Percentiles rank a stretch among this genome's conserved stretches.
These are phyloP conservation scores for Fusarium mexicanum DNA, from an alignment of 2,329 filamentous ascomycete genomes.

Conservation along the genomic window DNA sequence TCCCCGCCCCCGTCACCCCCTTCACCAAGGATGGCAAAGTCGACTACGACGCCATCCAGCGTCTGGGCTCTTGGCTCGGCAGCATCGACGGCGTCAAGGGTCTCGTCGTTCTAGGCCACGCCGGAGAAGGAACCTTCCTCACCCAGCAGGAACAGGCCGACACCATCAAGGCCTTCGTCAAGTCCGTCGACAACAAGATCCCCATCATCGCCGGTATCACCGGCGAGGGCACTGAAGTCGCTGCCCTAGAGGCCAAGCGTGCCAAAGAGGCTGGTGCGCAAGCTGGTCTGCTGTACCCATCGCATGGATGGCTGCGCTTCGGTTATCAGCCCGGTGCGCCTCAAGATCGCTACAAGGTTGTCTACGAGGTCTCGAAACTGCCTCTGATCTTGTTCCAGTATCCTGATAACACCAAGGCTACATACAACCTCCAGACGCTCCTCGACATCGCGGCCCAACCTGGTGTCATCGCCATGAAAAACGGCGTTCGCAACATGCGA, in stretches of 20 bases:
- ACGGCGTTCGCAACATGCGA: constrained; percentile 66
- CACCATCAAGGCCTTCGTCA: constrained; percentile 62
- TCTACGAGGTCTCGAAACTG: constrained; percentile 60
- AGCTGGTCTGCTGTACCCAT: constrained; percentile 62
- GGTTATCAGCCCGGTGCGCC: constrained; percentile 63
- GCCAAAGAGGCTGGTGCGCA: constrained; percentile 61
- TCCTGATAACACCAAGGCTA: constrained; percentile 63
- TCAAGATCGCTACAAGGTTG: constrained; percentile 60
- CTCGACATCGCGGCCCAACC: constrained; percentile 62
- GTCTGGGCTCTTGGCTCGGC: constrained; percentile 63
- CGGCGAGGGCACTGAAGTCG: constrained; percentile 62
- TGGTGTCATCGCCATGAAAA: constrained; percentile 66
- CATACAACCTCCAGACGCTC: constrained; percentile 61
- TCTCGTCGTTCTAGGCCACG: constrained; percentile 63
- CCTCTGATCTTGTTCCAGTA: constrained; percentile 65
- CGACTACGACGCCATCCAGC: constrained; percentile 62
- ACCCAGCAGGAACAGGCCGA: constrained; percentile 59
- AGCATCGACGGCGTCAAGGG: constrained; percentile 62
- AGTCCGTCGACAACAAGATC: constrained; percentile 59
- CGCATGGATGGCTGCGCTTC: constrained; percentile 65
- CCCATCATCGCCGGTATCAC: constrained; percentile 64
- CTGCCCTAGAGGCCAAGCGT: constrained; percentile 60
- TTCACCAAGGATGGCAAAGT: constrained; percentile 59
- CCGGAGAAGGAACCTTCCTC: constrained; percentile 64
- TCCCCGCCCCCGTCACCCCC: constrained; percentile 61